These are phyloP conservation scores for Auricularia cornea DNA, from an alignment of 768 basidiomycete species.

Conservation along the genomic window DNA sequence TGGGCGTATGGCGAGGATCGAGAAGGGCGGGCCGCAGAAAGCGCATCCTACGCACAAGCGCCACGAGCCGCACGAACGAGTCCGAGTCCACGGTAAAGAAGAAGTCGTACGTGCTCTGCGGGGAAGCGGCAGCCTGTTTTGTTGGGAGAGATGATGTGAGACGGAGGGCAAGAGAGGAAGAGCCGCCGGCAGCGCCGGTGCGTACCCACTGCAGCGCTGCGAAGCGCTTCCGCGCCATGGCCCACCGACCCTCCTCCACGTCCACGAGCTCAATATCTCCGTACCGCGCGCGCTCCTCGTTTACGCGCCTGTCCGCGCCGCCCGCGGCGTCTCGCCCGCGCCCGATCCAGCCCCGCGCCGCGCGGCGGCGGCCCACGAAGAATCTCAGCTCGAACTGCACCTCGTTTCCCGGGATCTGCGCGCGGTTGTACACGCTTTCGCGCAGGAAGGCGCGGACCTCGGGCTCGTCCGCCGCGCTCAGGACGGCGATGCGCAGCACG, in stretches of 20 bases:
- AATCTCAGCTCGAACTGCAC: background rate
- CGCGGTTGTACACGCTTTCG: background rate
- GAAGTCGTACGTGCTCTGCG: background rate
- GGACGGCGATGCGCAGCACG: background rate
- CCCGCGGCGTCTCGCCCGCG: background rate
- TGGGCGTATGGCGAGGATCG: background rate
- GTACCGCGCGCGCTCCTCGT: background rate
- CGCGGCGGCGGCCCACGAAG: background rate
- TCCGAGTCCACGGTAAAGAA: background rate
- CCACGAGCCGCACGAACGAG: background rate
- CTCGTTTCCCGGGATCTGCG: background rate
- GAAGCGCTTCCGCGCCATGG: background rate
- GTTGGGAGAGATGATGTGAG: background rate
- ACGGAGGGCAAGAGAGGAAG: background rate
- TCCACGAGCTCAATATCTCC: background rate
- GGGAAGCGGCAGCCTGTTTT: background rate
- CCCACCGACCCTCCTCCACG: background rate
- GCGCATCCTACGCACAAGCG: background rate
- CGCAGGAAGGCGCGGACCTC: background rate
- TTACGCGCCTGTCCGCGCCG: background rate
- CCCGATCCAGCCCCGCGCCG: background rate
- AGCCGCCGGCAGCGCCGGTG: background rate
- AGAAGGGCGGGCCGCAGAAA: background rate
- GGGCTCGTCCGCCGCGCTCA: background rate
- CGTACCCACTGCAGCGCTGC: background rate